Evolutionary conservation across 1,284 basidiomycete species (phyloP), one percentile per base, ranked within the genome.

Genomic region (Microbotryomycetes sp.): DNA sequence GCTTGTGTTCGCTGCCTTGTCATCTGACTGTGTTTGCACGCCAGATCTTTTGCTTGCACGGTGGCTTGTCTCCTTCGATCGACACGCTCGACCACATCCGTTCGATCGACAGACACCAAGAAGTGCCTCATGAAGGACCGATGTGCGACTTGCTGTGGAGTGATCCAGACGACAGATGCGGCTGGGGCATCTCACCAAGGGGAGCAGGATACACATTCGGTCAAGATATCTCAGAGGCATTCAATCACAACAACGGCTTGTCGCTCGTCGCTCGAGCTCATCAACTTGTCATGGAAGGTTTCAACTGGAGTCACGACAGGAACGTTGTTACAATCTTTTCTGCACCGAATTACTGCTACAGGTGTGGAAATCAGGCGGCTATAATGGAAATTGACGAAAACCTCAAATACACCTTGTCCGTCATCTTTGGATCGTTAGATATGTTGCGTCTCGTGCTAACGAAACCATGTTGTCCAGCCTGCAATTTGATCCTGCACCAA

Each of bases 361-460:
- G 96, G 75, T 98, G 96, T 76, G 94, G 94, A 59, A 99, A 99
- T 78, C 96, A 98, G 76, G 94, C 94, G 52, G 96, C 96, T 53
- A 99, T 99, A 76, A 96, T 99, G 87, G 94, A 98, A 79, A 97
- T 98, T 77, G 94, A 98, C 78, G 96, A 98, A 82, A 92, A 92
- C 81, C 81, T 93, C 57, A 72, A 73, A 59, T 79, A 79, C 73
- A 80, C 79, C 57, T 79, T 81, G 76, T 77, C 52, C 69, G 68
- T 66, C 57, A 45, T 45, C 45, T 54, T 56, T 57, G 16, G 41
- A 59, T 54, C 52, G 30, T 41, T 4, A 48, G 30, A 35, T 61
- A 45, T 52, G 27, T 41, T 35, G 15, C 26, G 29, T 53, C 24
- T 16, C 41, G 13, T 46, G 26, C 16, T 28, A 52, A 31, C 24